Evolutionary conservation across 352 stramenopile species (phyloP), one percentile per base, ranked within the genome.

Genomic region (Phytopythium delawarense): DNA sequence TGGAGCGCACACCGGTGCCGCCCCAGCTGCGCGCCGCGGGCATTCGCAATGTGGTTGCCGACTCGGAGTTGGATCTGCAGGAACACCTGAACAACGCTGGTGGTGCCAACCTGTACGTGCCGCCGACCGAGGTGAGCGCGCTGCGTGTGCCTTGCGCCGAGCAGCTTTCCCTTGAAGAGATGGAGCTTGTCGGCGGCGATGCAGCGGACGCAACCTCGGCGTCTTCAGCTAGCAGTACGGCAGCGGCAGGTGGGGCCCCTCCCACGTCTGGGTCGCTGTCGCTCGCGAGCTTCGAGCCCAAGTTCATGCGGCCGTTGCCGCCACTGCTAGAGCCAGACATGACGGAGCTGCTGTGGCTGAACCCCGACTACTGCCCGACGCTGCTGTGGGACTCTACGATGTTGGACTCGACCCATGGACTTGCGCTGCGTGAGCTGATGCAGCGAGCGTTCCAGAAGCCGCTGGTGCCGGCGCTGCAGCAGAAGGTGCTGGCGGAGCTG

Each of bases 331-430:
- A 92, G 62, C 86, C 86, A 35, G 89, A 95, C 55, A 86, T 88
- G 75, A 92, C 87, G 18, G 90, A 96, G 76, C 73, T 96, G 39
- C 94, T 97, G 61, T 97, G 92, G 90, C 72, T 97, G 64, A 96
- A 97, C 64, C 89, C 91, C 12, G 88, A 97, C 63, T 97, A 97
- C 70, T 94, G 85, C 53, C 88, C 89, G 37, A 92, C 84, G 11
- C 65, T 97, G 62, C 68, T 97, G 20, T 98, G 92, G 92, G 92
- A 98, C 57, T 77, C 80, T 1, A 94, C 76, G 18, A 96, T 97
- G 88, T 79, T 96, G 63, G 83, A 97, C 59, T 82, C 81, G 59
- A 87, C 85, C 12, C 82, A 94, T 62, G 89, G 87, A 13, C 82
- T 94, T 57, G 88, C 94, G 58, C 67, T 97, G 52, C 84, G 90